phyloP scores from a whole-genome alignment of 257 asterid species.

The Datura wrightii region DNA sequence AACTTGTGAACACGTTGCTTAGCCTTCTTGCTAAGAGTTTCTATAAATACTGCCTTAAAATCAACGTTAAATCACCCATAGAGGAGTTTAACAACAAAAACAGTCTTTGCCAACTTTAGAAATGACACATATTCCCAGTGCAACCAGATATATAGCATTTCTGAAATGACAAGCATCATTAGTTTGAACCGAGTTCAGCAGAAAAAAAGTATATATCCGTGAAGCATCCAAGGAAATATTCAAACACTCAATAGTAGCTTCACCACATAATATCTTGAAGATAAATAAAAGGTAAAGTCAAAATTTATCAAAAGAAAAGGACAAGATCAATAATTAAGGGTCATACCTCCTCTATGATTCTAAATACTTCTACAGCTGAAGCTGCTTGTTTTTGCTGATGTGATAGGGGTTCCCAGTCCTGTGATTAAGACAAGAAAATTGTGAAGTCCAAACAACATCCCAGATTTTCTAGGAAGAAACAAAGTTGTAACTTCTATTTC shows the following conservation, averaged over 20 bases:
- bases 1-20: background rate
- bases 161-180: conserved; percentile 7
- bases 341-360: conserved; percentile 95
- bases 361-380: conserved; percentile 96
- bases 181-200: background rate
- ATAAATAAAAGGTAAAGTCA: background rate
- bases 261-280: background rate
- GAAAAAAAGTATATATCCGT: background rate
- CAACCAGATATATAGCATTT: conserved; percentile 20
- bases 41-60: background rate
- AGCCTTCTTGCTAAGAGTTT: background rate
- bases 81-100: background rate
- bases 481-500: background rate
- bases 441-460: background rate
- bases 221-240: background rate
- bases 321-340: conserved; percentile 11
- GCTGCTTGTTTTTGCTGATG: conserved; percentile 91
- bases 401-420: conserved; percentile 96
- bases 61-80: background rate
- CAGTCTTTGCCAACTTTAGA: background rate
- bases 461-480: conserved; percentile 7
- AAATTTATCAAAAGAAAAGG: background rate
- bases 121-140: background rate
- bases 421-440: conserved; percentile 34
- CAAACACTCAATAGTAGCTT: conserved; percentile 15